Conservation (phyloP, 441 rosid genomes). For the Adansonia madagascariensis region DNA sequence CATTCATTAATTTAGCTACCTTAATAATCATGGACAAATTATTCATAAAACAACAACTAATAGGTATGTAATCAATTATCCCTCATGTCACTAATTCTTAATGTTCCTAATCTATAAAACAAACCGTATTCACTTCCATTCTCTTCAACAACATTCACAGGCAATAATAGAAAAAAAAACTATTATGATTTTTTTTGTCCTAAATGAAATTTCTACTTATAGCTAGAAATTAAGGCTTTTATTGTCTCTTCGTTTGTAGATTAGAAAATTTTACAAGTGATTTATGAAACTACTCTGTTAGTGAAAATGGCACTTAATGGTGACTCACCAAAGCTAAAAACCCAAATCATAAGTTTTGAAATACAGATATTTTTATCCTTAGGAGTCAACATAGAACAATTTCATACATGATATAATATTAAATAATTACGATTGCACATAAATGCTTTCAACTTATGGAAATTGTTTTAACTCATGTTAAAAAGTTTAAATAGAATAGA, state of each 20-base stretch:
- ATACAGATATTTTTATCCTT: background rate
- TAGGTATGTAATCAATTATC: background rate
- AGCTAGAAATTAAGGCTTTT: background rate
- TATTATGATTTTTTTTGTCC: background rate
- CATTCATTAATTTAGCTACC: background rate
- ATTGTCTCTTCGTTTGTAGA: background rate
- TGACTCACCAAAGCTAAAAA: background rate
- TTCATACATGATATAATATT: background rate
- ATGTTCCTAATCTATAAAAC: background rate
- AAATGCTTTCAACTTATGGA: conserved; percentile 11
- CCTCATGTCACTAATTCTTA: background rate
- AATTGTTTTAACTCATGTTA: background rate
- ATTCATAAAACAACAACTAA: background rate
- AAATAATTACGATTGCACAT: background rate
- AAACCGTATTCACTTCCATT: background rate
- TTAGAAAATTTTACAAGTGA: background rate
- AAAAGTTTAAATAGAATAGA: background rate
- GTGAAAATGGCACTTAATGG: background rate
- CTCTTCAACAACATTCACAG: conserved; percentile 2
- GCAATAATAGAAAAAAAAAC: background rate
- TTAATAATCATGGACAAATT: background rate
- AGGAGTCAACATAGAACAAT: background rate
- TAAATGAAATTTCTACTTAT: background rate
- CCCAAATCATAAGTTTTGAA: background rate
- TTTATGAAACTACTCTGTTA: background rate